Evolutionary conservation across 306 rosid species (phyloP).

Genomic region (Quercus robur): DNA sequence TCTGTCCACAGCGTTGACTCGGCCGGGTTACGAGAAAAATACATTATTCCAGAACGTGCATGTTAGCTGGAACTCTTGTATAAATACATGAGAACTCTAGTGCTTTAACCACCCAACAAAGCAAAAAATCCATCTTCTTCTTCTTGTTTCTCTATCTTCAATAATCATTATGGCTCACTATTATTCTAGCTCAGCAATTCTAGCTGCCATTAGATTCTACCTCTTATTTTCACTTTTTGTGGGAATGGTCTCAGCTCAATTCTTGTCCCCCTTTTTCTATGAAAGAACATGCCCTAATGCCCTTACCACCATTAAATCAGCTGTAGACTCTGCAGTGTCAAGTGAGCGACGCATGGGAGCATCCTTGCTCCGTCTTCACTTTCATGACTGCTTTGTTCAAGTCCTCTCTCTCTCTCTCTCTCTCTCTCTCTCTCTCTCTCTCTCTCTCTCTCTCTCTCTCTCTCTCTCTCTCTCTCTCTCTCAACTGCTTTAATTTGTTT

Average conservation of each 20-base stretch:
- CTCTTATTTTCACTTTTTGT: slow-evolving; percentile 12
- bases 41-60: no score
- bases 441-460: no score
- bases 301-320: slow-evolving; percentile 40
- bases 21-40: no score
- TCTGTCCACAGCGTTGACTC: no score
- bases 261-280: slow-evolving; percentile 44
- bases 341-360: no score
- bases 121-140: neutral
- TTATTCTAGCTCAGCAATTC: neutral
- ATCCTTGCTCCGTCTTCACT: no score
- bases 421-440: no score
- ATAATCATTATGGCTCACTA: neutral
- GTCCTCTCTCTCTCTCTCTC: no score
- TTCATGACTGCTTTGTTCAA: no score
- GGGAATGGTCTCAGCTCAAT: slow-evolving; percentile 40
- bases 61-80: neutral
- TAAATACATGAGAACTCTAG: slow-evolving; percentile 12
- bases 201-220: slow-evolving; percentile 7
- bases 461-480: no score
- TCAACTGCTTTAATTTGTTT: no score
- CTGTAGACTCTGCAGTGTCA: no score
- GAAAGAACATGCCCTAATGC: slow-evolving; percentile 46
- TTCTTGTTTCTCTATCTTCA: slow-evolving; percentile 5
- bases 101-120: neutral